phyloP scores from a whole-genome alignment of 2,329 filamentous ascomycete genomes.

The Neofusicoccum sp. region DNA sequence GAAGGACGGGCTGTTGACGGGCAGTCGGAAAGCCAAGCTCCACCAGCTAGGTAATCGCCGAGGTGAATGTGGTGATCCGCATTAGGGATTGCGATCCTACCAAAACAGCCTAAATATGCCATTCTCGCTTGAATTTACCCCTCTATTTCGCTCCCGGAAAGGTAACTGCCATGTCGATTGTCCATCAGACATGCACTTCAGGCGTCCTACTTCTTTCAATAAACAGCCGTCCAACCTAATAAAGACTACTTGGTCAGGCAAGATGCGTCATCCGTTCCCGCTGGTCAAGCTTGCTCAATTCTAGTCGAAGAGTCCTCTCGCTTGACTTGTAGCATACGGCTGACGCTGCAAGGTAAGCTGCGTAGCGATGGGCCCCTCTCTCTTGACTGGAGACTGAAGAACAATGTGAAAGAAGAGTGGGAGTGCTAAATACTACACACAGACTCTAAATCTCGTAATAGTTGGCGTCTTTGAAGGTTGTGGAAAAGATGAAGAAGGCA shows the following conservation, averaged over 20 bases:
- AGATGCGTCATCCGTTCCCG: too few relatives aligned
- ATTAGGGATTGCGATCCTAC: neutral
- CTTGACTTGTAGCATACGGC: too few relatives aligned
- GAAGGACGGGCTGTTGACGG: neutral
- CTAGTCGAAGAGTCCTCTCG: too few relatives aligned
- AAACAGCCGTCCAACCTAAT: neutral
- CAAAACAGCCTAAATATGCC: neutral
- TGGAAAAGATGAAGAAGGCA: too few relatives aligned
- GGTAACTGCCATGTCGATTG: neutral
- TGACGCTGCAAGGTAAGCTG: too few relatives aligned
- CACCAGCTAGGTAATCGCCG: neutral
- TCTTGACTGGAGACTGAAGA: too few relatives aligned
- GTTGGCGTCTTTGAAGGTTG: too few relatives aligned
- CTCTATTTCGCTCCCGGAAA: neutral
- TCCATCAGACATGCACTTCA: neutral
- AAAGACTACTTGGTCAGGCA: neutral
- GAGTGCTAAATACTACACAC: too few relatives aligned
- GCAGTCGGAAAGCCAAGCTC: neutral
- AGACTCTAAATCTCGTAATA: too few relatives aligned
- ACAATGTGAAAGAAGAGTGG: too few relatives aligned
- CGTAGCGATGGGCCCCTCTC: too few relatives aligned
- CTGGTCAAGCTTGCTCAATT: too few relatives aligned
- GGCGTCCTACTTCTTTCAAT: neutral
- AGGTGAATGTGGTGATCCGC: conserved; percentile 1
- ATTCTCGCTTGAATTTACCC: neutral